phyloP scores from a whole-genome alignment of 2,329 filamentous ascomycete species.

The Trichophyton equinum region DNA sequence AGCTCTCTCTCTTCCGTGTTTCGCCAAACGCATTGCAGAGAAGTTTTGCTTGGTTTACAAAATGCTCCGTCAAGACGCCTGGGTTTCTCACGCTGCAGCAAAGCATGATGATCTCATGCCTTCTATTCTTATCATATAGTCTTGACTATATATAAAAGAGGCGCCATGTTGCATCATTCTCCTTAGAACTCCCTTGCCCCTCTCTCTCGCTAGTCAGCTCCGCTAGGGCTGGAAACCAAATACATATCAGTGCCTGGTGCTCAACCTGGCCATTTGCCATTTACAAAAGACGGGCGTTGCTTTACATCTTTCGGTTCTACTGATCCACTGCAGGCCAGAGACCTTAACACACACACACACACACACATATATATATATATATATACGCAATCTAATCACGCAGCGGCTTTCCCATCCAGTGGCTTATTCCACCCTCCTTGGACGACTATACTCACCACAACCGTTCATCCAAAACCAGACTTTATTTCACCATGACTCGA shows the following conservation, averaged over 20 bases:
- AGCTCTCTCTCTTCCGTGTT: background rate
- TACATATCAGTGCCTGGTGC: background rate
- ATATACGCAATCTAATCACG: background rate
- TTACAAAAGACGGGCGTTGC: background rate
- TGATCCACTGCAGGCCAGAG: background rate
- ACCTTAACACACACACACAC: background rate
- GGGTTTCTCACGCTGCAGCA: background rate
- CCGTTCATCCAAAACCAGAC: background rate
- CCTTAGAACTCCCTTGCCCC: background rate
- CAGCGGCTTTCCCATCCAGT: background rate
- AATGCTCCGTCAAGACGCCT: constrained; percentile 2
- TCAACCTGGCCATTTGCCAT: no score
- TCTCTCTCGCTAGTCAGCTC: background rate
- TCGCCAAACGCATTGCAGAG: background rate
- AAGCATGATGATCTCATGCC: background rate
- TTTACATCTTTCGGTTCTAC: background rate
- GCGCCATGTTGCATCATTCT: background rate
- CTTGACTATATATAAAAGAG: background rate
- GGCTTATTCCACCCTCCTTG: background rate
- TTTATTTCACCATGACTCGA: background rate
- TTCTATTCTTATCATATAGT: background rate
- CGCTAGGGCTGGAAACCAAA: background rate
- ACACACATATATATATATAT: background rate
- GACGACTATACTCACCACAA: background rate
- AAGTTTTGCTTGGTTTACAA: background rate